Conservation (phyloP, 805 yeast species). For the Wickerhamia fluorescens region DNA sequence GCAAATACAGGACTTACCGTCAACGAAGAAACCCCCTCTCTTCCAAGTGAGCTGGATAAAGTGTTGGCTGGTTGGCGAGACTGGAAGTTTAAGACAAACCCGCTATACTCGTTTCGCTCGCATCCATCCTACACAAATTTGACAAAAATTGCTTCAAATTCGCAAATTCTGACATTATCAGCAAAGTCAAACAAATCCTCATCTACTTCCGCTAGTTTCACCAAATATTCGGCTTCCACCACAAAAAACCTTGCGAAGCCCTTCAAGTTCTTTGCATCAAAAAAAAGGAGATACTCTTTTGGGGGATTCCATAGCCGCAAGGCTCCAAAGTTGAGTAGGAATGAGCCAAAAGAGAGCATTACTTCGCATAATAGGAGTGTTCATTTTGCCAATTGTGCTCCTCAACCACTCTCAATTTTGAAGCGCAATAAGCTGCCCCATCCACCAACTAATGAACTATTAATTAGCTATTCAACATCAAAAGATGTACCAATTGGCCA, state of each 20-base stretch:
- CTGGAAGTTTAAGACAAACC: constrained; percentile 75
- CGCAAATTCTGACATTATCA: constrained; percentile 9
- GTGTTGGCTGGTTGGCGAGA: constrained; percentile 84
- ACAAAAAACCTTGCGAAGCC: constrained; percentile 12
- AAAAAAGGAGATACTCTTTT: constrained; percentile 4
- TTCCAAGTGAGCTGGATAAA: constrained; percentile 1
- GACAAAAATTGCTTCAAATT: constrained; percentile 8
- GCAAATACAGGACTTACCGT: too few species aligned
- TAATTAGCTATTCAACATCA: constrained; percentile 56
- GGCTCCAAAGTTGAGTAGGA: constrained; percentile 3
- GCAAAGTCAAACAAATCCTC: constrained; percentile 10
- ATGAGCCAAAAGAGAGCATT: background rate
- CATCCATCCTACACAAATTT: constrained; percentile 11
- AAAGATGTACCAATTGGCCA: constrained; percentile 77
- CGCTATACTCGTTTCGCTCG: constrained; percentile 41
- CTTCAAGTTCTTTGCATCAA: constrained; percentile 14
- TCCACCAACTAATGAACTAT: constrained; percentile 55
- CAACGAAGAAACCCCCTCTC: too few species aligned
- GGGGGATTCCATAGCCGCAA: constrained; percentile 1
- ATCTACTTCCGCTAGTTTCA: constrained; percentile 6
- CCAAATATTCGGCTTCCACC: constrained; percentile 10
- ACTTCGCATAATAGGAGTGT: too few species aligned
- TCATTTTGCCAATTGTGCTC: too few species aligned
- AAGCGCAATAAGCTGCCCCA: constrained; percentile 24
- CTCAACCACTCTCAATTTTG: constrained; percentile 1